Base-by-base conservation (phyloP, 495 filamentous ascomycete species). In the Daldinia concentrica region DNA sequence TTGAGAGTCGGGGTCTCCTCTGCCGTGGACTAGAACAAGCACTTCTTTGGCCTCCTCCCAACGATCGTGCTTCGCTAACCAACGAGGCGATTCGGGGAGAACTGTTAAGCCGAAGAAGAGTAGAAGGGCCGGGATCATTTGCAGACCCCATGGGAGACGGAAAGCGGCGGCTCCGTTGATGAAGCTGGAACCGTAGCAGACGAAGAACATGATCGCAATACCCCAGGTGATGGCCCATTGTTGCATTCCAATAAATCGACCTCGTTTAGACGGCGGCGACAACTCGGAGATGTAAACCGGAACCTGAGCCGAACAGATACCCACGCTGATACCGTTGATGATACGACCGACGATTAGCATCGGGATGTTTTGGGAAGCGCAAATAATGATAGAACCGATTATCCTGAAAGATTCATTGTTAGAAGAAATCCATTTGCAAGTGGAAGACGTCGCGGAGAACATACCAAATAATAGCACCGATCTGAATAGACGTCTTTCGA, bases 221-320 rank as follows among this genome's bases (percentile, higher is more conserved):
- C 92, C 92, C 89, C 90, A 92, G 59, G 89, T 92, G 68, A 93
- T 92, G 50, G 91, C 88, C 90, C 91, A 92, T 79, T 93, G 91
- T 69, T 93, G 89, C 65, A 88, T 81, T 36, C 90, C 89, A 32
- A 93, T 87, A 15, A 95, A 83, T 36, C 90, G 85, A 29, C 92
- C 91, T 74, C 92, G 87, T 79, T 88, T 89, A 39, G 84, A 83
- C 3, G 90, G 90, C 8, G 87, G 89, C 5, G 91, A 86, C 7
- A 94, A 73, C 73, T 94, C 92, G 22, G 90, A 87, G 58, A 93
- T 89, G 76, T 94, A 94, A 59, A 93, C 91, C 0, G 92, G 92
- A 34, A 93, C 90, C 73, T 93, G 90, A 30, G 91, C 91, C 45
- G 90, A 92, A 79, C 88, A 91, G 74, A 94, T 90, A 72, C 92